Percentiles rank a stretch among this genome's conserved stretches.
Conservation (phyloP, 768 basidiomycete species). For the Serendipita indica region DNA sequence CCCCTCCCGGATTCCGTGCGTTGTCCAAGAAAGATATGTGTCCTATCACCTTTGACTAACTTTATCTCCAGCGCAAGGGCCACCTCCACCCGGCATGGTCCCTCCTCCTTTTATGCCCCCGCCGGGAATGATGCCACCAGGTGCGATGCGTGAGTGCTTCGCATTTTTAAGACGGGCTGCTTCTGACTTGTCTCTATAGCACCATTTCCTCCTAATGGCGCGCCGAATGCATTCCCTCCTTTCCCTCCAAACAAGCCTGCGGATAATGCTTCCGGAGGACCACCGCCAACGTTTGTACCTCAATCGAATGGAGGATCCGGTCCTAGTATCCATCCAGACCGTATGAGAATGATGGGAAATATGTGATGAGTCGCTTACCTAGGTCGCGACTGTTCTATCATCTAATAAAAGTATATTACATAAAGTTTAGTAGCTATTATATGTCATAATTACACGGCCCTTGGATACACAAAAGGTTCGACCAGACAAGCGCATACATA, state of each 20-base stretch:
- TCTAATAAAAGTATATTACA: no score
- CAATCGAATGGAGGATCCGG: slow-evolving; percentile 14
- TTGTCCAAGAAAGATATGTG: not conserved
- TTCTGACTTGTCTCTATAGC: slow-evolving; percentile 21
- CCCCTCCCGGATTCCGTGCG: slow-evolving; percentile 8
- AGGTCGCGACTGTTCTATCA: no score
- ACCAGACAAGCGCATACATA: no score
- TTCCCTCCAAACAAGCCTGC: slow-evolving; percentile 20
- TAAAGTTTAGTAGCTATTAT: no score
- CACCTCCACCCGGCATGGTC: slow-evolving; percentile 28
- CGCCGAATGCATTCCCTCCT: slow-evolving; percentile 16
- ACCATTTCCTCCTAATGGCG: slow-evolving; percentile 38
- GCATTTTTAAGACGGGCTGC: not conserved
- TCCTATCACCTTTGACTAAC: not conserved
- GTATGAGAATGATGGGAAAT: slow-evolving; percentile 71
- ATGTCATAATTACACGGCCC: no score
- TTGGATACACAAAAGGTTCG: no score
- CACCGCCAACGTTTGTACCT: slow-evolving; percentile 21
- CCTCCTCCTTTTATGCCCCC: slow-evolving; percentile 20
- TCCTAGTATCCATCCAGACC: slow-evolving; percentile 72
- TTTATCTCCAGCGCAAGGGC: slow-evolving; percentile 20
- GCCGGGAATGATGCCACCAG: slow-evolving; percentile 28
- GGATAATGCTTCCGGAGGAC: slow-evolving; percentile 13
- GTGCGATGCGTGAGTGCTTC: slow-evolving; percentile 26
- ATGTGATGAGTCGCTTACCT: no score